Percentiles rank a stretch among this genome's conserved stretches.
Conservation (phyloP, 768 basidiomycete species). For the Calvatia gigantea region DNA sequence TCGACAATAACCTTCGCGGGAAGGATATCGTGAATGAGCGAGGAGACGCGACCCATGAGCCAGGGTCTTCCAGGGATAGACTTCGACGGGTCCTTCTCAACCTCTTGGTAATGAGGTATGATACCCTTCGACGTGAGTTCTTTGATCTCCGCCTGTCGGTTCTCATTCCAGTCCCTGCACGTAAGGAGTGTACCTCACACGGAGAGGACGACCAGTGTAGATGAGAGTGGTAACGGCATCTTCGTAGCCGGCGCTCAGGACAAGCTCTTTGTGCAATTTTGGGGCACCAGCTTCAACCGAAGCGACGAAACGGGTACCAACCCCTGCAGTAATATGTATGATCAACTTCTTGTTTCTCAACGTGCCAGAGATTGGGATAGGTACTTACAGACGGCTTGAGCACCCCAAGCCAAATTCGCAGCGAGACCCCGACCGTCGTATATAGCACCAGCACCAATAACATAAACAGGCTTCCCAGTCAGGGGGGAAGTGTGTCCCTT, state of each 20-base stretch:
- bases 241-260: conserved; percentile 68
- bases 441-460: conserved; percentile 89
- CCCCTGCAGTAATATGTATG: conserved; percentile 48
- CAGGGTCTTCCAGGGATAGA: conserved; percentile 62
- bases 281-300: conserved; percentile 77
- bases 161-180: conserved; percentile 79
- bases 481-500: conserved; percentile 75
- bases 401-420: conserved; percentile 87
- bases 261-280: conserved; percentile 77
- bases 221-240: conserved; percentile 85
- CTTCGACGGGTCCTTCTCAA: conserved; percentile 81
- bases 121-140: conserved; percentile 81
- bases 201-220: conserved; percentile 85
- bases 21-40: conserved; percentile 67
- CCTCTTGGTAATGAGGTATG: conserved; percentile 67
- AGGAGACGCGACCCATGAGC: conserved; percentile 84
- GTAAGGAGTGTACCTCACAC: conserved; percentile 82
- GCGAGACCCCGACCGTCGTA: conserved; percentile 86
- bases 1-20: conserved; percentile 85
- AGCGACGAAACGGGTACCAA: conserved; percentile 87
- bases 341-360: background rate
- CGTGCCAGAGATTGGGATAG: background rate
- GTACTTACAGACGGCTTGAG: conserved; percentile 78
- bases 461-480: conserved; percentile 80
- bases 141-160: conserved; percentile 78